Base-by-base conservation (phyloP, 345 rosid species). In the Gynandropsis gynandra region DNA sequence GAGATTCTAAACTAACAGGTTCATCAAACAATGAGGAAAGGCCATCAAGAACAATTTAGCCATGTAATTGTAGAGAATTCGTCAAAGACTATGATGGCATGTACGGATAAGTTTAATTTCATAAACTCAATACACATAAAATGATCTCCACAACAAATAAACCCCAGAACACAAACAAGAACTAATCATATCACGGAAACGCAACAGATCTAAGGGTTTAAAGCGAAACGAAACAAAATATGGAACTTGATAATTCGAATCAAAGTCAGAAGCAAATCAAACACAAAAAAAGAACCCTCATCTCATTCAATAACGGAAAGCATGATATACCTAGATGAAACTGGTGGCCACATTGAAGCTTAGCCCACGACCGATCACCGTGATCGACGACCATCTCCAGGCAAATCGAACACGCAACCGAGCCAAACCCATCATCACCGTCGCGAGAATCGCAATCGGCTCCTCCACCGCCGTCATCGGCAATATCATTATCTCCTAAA, bases 341-440 rank as follows among this genome's bases (percentile, higher is more conserved):
- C 58, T 72, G 87, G 32, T 92, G 98, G 24, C 89, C 95, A 27
- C 98, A 92, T 70, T 87, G 97, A 70, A 92, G 97, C 73, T 87
- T 92, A 19, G 97, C 95, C 98, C 87, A 85, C 1, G 97, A 77
- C 40, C 98, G 95, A 82, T 87, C 90, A 43, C 90, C 94, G 20
- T 74, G 71, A 53, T 82, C 83, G 37, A 71, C 60, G 9, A 92
- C 97, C n/a, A 61, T 59, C 40, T 92, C 98, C 13, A 92, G 93
- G 63, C 98, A 92, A 81, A 92, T 85, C 87, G 98, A 92, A 64
- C 97, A 92, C 1, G 97, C 66, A 62, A 87, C 83, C 5, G 82
- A 64, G 16, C 78, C 74, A 58, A 74, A 72, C 4, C 67, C 69
- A 64, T 81, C 80, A 37, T 73, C 77, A 14, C 60, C 69, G 18